Evolutionary conservation across 208 protist genomes (phyloP).

Genomic region (Crithidia acanthocephali): DNA sequence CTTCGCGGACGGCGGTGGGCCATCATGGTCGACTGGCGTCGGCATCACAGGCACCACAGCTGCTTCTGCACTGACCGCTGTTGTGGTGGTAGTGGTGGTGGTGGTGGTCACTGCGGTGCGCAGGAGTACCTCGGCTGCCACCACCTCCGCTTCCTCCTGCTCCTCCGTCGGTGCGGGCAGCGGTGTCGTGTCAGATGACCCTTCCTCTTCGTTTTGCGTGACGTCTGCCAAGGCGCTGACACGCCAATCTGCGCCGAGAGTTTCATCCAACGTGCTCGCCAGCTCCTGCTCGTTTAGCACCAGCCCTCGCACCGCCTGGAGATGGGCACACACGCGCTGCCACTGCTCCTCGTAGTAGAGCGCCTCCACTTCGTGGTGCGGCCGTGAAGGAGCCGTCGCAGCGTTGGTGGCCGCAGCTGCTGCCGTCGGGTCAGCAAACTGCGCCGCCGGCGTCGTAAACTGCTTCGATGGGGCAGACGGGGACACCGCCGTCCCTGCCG

Average conservation of each 20-base stretch:
- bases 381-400: neutral
- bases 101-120: neutral
- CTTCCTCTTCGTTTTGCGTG: neutral
- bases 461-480: neutral
- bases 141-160: too few species aligned
- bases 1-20: neutral
- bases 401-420: neutral
- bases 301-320: constrained; percentile 31
- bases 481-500: neutral
- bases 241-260: constrained; percentile 51
- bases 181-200: neutral
- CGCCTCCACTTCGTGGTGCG: neutral
- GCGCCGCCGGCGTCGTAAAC: neutral
- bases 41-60: constrained; percentile 16
- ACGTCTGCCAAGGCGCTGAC: neutral
- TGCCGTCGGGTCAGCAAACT: neutral
- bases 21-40: constrained; percentile 10
- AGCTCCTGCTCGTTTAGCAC: constrained; percentile 62
- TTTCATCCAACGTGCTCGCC: constrained; percentile 32
- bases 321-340: constrained; percentile 44
- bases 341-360: constrained; percentile 46
- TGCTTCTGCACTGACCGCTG: neutral
- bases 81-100: too few species aligned
- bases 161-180: neutral
- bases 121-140: neutral